These are phyloP conservation scores for Pseudohyphozyma bogoriensis DNA, from an alignment of 768 basidiomycete species.

Conservation along the genomic window DNA sequence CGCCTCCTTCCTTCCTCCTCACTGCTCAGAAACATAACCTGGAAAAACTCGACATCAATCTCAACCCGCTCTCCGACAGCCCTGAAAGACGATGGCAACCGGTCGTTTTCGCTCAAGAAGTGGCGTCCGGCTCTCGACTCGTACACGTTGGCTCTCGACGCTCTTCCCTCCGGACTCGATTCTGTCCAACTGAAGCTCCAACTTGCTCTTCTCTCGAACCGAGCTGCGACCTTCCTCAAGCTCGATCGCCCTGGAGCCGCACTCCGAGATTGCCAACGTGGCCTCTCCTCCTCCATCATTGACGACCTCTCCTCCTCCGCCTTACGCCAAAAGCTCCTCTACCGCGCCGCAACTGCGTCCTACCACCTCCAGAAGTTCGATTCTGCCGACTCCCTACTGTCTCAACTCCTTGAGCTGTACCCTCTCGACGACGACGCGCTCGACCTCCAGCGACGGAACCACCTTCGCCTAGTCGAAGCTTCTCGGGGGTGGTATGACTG, in stretches of 20 bases:
- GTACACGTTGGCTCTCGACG: conserved; percentile 5
- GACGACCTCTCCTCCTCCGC: conserved; percentile 2
- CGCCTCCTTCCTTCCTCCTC: conserved; percentile 11
- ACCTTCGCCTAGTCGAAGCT: conserved; percentile 26
- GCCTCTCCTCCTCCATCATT: conserved; percentile 17
- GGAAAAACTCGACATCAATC: too few relatives aligned
- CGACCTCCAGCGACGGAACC: conserved; percentile 43
- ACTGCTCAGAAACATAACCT: neutral
- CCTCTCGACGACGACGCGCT: conserved; percentile 18
- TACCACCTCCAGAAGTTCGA: conserved; percentile 16
- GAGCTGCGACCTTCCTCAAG: conserved; percentile 6
- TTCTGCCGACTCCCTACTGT: conserved; percentile 10
- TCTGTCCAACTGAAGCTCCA: neutral
- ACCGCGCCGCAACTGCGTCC: conserved; percentile 1
- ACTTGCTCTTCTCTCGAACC: conserved; percentile 7
- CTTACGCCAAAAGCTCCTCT: neutral
- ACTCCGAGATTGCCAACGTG: neutral
- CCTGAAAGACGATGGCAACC: conserved; percentile 6
- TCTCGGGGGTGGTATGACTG: neutral
- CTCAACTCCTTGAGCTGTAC: conserved; percentile 7
- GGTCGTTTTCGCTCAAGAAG: neutral
- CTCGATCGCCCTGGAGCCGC: conserved; percentile 1
- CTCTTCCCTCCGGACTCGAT: neutral
- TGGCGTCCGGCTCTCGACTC: conserved; percentile 10
- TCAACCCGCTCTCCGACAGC: neutral